Percentiles rank a stretch among this genome's conserved stretches.
Conservation (phyloP, 768 basidiomycete species). For the Rhizopogon vesiculosus region DNA sequence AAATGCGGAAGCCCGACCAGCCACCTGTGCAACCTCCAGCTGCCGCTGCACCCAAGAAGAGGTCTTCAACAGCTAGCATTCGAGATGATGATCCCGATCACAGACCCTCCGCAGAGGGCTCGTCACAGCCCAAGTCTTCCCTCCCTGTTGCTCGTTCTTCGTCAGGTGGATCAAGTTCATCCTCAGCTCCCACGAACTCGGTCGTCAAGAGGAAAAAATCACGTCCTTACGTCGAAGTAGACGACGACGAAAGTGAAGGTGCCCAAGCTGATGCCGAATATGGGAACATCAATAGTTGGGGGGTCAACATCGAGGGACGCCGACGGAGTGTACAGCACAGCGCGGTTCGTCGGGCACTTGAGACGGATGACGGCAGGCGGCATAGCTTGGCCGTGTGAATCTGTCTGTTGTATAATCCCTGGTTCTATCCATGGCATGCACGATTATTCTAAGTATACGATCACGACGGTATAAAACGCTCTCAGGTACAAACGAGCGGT, state of each 20-base stretch:
- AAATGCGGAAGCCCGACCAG: slow-evolving; percentile 85
- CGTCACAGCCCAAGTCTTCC: slow-evolving; percentile 30
- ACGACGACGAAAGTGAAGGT: slow-evolving; percentile 62
- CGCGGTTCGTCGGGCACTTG: slow-evolving; percentile 29
- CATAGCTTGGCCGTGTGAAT: slow-evolving; percentile 64
- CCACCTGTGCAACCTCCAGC: slow-evolving; percentile 31
- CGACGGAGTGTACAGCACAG: slow-evolving; percentile 35
- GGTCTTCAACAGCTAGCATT: slow-evolving; percentile 30
- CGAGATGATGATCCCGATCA: slow-evolving; percentile 34
- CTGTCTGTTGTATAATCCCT: slow-evolving; percentile 10
- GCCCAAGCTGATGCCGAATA: slow-evolving; percentile 71
- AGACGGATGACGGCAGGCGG: slow-evolving; percentile 50
- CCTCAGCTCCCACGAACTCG: slow-evolving; percentile 18
- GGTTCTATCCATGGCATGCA: slow-evolving; percentile 14
- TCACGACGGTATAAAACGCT: slow-evolving; percentile 12
- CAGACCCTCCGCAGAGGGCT: slow-evolving; percentile 34
- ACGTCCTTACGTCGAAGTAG: slow-evolving; percentile 37
- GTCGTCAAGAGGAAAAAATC: slow-evolving; percentile 50
- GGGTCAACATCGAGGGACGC: slow-evolving; percentile 56
- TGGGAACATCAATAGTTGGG: slow-evolving; percentile 37
- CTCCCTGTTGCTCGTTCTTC: slow-evolving; percentile 32
- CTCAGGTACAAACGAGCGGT: slow-evolving; percentile 2
- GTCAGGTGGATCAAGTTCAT: slow-evolving; percentile 30
- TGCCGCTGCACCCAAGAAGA: slow-evolving; percentile 35
- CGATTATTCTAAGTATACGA: slow-evolving; percentile 29